Conservation (phyloP, 768 basidiomycete species). For the Lentinula boryana region DNA sequence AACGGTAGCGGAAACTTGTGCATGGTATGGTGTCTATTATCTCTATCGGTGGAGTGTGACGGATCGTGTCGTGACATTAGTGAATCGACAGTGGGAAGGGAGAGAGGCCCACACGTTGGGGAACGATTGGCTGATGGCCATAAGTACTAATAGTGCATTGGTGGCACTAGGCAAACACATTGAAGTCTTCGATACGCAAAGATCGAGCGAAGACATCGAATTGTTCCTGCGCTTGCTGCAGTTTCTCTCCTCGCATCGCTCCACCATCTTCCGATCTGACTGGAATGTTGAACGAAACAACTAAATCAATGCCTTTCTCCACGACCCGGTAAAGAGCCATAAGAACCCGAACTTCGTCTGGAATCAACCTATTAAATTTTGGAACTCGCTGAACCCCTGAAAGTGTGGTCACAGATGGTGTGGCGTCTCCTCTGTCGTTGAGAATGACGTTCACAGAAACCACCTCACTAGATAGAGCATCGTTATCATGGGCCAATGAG, state of each 20-base stretch:
- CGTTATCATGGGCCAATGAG: conserved; percentile 88
- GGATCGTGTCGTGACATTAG: background rate
- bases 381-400: conserved; percentile 63
- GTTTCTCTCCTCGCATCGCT: conserved; percentile 31
- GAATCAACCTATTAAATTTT: conserved; percentile 63
- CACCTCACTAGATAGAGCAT: conserved; percentile 49
- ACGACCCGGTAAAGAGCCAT: conserved; percentile 79
- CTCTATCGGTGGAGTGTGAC: background rate
- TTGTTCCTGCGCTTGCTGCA: conserved; percentile 32
- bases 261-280: conserved; percentile 38
- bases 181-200: conserved; percentile 61
- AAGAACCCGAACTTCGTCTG: conserved; percentile 70
- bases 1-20: background rate
- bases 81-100: background rate
- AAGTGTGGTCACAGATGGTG: conserved; percentile 57
- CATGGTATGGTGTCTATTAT: too few species aligned
- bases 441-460: conserved; percentile 29
- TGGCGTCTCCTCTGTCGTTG: conserved; percentile 39
- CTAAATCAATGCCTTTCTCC: conserved; percentile 69
- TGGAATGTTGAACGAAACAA: conserved; percentile 83
- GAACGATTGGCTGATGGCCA: background rate
- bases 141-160: background rate
- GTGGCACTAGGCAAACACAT: conserved; percentile 53
- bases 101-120: background rate
- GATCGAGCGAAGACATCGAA: conserved; percentile 53